phyloP scores from a whole-genome alignment of 1,284 basidiomycete species.

The Hymenochaete sp. region DNA sequence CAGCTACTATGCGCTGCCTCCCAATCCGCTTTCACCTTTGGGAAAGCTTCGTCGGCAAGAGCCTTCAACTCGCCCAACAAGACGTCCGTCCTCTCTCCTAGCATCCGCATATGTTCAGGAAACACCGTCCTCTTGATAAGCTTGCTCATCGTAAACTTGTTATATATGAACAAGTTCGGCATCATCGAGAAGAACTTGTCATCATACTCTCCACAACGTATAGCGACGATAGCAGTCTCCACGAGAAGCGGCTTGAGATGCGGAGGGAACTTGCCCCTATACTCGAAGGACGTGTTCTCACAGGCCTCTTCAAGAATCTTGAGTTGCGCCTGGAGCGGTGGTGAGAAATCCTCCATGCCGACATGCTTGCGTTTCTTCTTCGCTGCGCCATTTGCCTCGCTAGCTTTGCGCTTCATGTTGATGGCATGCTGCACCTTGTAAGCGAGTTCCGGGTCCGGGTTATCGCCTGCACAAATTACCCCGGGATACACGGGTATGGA shows the following conservation, averaged over 20 bases:
- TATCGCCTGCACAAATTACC: neutral
- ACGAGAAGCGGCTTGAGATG: conserved; percentile 66
- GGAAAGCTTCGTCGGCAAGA: conserved; percentile 54
- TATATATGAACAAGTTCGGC: conserved; percentile 85
- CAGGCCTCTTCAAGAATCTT: conserved; percentile 56
- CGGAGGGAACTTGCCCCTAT: conserved; percentile 85
- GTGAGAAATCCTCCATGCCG: conserved; percentile 60
- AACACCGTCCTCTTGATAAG: conserved; percentile 76
- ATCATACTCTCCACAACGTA: conserved; percentile 80
- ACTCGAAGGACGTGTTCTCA: conserved; percentile 56
- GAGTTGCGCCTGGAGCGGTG: conserved; percentile 56
- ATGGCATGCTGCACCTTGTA: conserved; percentile 26
- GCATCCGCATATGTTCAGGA: conserved; percentile 53
- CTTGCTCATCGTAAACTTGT: conserved; percentile 88
- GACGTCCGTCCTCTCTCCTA: conserved; percentile 54
- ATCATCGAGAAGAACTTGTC: conserved; percentile 87
- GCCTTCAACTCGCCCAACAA: conserved; percentile 50
- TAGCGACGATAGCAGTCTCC: conserved; percentile 68
- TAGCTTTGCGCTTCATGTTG: conserved; percentile 39
- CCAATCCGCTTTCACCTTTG: conserved; percentile 65
- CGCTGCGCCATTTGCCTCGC: conserved; percentile 36
- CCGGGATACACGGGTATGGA: conserved; percentile 6
- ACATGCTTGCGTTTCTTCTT: conserved; percentile 62
- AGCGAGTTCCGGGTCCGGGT: conserved; percentile 9
- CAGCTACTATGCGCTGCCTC: conserved; percentile 57